Conservation (phyloP, 208 protist species). For the Trypanosoma congolense region DNA sequence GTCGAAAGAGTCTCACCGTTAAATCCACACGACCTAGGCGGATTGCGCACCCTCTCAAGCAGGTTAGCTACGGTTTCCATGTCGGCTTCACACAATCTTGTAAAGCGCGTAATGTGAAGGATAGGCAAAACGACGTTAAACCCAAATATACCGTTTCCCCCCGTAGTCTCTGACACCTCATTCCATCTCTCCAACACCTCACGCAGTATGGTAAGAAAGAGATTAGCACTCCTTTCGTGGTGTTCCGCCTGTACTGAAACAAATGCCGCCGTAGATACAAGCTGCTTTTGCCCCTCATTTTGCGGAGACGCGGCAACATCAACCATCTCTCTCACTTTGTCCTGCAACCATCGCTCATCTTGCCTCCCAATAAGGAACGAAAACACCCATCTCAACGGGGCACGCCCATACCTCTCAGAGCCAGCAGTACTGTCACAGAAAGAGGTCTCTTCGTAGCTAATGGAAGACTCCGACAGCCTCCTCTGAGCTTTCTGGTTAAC, state of each 20-base stretch:
- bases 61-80: conserved; percentile 16
- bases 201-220: conserved; percentile 25
- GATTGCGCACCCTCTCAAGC: conserved; percentile 9
- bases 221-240: conserved; percentile 16
- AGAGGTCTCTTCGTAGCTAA: conserved; percentile 4
- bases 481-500: background rate
- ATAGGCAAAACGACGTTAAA: conserved; percentile 24
- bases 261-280: conserved; percentile 26
- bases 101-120: conserved; percentile 25
- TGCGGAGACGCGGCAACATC: conserved; percentile 7
- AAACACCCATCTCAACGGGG: conserved; percentile 10
- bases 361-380: conserved; percentile 18
- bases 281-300: conserved; percentile 18
- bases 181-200: conserved; percentile 24
- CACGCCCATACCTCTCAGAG: conserved; percentile 2
- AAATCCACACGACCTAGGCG: conserved; percentile 6
- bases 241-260: conserved; percentile 16
- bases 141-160: conserved; percentile 17
- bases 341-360: conserved; percentile 18
- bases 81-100: conserved; percentile 16
- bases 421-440: background rate
- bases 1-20: conserved; percentile 8
- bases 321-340: conserved; percentile 19
- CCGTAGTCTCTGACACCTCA: conserved; percentile 7
- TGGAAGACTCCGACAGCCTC: background rate